Conservation (phyloP, 1,139 yeast species). For the Yamadazyma conglobata region DNA sequence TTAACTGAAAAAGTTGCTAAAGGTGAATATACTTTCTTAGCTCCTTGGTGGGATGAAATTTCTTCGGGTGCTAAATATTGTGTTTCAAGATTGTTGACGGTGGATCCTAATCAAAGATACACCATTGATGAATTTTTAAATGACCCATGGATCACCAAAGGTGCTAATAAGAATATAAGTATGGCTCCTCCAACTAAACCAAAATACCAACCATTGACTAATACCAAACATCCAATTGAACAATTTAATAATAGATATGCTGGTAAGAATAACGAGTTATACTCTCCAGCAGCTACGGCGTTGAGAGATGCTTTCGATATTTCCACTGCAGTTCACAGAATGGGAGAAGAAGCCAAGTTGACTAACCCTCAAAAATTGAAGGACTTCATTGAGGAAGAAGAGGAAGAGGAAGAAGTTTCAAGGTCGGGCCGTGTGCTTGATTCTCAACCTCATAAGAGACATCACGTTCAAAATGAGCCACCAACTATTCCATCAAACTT, state of each 20-base stretch:
- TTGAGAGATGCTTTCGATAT: slow-evolving; percentile 94
- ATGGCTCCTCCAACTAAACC: slow-evolving; percentile 10
- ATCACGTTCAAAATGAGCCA: slow-evolving; percentile 16
- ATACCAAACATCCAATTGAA: slow-evolving; percentile 25
- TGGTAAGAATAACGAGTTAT: slow-evolving; percentile 31
- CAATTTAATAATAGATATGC: slow-evolving; percentile 20
- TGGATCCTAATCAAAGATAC: slow-evolving; percentile 75
- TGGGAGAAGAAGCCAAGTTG: slow-evolving; percentile 77
- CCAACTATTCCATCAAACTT: slow-evolving; percentile 12
- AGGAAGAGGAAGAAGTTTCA: slow-evolving; percentile 28
- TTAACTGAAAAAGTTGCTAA: slow-evolving; percentile 57
- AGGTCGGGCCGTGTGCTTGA: slow-evolving; percentile 21
- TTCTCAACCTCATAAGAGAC: slow-evolving; percentile 16
- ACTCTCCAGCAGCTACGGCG: slow-evolving; percentile 89
- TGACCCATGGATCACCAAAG: slow-evolving; percentile 73
- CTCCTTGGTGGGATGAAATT: slow-evolving; percentile 67
- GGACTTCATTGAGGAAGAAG: slow-evolving; percentile 38
- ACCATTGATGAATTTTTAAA: slow-evolving; percentile 71
- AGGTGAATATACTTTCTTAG: slow-evolving; percentile 54
- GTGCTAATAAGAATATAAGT: slow-evolving; percentile 9
- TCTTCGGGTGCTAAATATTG: slow-evolving; percentile 56
- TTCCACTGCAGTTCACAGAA: slow-evolving; percentile 89
- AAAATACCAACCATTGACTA: slow-evolving; percentile 5
- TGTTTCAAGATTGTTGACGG: slow-evolving; percentile 73
- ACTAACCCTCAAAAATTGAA: slow-evolving; percentile 25